These are phyloP conservation scores for Ammopiptanthus mongolicus DNA, from an alignment of 306 rosid genomes.

Conservation along the genomic window DNA sequence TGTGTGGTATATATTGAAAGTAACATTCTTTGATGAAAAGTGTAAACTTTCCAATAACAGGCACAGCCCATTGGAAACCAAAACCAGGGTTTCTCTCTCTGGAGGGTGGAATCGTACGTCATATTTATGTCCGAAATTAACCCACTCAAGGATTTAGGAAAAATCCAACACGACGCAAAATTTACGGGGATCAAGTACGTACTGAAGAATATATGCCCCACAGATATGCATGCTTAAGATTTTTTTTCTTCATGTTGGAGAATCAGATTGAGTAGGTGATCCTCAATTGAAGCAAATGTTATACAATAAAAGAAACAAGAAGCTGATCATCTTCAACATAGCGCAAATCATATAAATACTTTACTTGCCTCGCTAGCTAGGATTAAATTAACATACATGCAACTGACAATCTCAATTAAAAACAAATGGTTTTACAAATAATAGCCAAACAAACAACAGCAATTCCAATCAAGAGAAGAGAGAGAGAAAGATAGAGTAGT, in stretches of 20 bases:
- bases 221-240: background rate
- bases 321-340: background rate
- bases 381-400: constrained; percentile 36
- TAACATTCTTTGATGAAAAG: background rate
- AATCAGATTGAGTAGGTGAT: background rate
- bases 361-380: constrained; percentile 35
- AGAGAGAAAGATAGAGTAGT: background rate
- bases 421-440: constrained; percentile 48
- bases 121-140: background rate
- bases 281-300: background rate
- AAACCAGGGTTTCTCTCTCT: constrained; percentile 8
- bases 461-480: constrained; percentile 31
- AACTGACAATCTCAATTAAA: constrained; percentile 40
- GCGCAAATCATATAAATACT: constrained; percentile 20
- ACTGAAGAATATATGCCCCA: background rate
- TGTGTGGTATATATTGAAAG: background rate
- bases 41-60: constrained; percentile 1
- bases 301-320: background rate
- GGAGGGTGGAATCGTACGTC: constrained; percentile 8
- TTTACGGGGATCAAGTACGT: background rate
- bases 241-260: background rate
- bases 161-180: background rate
- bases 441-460: constrained; percentile 29
- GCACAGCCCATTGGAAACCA: constrained; percentile 26
- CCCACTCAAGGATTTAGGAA: background rate